Evolutionary conservation across 2,329 filamentous ascomycete genomes (phyloP), one percentile per base, ranked within the genome.

Genomic region (Verticillium dahliae): DNA sequence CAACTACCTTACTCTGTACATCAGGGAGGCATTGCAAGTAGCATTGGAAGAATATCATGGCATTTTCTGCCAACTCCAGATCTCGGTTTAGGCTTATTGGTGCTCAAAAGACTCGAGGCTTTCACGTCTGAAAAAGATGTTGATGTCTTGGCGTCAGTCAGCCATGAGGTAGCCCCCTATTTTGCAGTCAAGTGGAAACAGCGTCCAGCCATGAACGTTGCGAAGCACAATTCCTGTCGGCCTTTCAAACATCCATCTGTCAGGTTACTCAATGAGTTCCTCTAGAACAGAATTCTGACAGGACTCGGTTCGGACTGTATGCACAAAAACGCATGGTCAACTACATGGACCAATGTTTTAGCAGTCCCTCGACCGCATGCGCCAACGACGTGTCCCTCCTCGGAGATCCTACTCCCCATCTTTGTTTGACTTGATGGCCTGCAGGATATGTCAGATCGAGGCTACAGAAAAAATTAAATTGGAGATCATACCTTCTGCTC

Each of bases 391-490:
- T 59, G 69, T 67, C 58, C 65, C 70, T 39, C 70, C 66, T 63
- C 70, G 73, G 67, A 68, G 64, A 61, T 69, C 71, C 80, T 81
- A 81, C 66, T 80, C 73, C 65, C 74, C 76, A 62, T 68, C 66
- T 65, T 76, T 76, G 58, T 68, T 69, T 15, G 78, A 73, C 54
- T 66, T 63, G 58, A 83, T 79, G 6, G 81, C 73, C 77, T 77
- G 55, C 7, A 41, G 35, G 22, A 1, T 5, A n/a, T 45, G 59
- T 63, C 56, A 59, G 50, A 68, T 34, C 68, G 33, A 52, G 13
- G 55, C 1, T 45, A 3, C 18, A 13, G 27, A 27, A 6, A 38
- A 13, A 18, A 1, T 52, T 3, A 14, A 22, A 18, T 9, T 27
- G 14, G 37, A 59, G 3, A 18, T 61, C 73, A 59, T 65, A 74